phyloP scores from a whole-genome alignment of 1,284 basidiomycete species.

The Ceraceosorus guamensis region DNA sequence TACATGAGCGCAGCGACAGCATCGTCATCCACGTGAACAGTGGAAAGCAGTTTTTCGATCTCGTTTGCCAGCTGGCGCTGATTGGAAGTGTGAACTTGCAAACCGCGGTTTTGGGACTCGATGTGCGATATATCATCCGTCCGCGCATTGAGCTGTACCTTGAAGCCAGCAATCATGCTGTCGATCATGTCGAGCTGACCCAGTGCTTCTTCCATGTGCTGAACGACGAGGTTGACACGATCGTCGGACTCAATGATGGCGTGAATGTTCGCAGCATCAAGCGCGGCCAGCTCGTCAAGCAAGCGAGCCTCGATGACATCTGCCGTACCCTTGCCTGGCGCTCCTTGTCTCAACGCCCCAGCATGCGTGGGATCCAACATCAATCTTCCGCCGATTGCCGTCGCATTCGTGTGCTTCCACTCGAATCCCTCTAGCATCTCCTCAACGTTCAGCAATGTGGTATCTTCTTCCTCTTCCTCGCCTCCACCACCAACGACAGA shows the following conservation, averaged over 20 bases:
- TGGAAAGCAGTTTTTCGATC: constrained; percentile 60
- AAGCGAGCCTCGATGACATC: constrained; percentile 45
- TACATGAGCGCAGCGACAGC: constrained; percentile 71
- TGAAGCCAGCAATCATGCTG: constrained; percentile 39
- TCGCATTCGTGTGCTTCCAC: constrained; percentile 55
- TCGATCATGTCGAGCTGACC: constrained; percentile 73
- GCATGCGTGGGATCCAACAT: neutral
- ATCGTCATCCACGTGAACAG: constrained; percentile 77
- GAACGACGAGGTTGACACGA: constrained; percentile 75
- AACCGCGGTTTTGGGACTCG: constrained; percentile 88
- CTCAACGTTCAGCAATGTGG: constrained; percentile 57
- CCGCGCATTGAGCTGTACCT: constrained; percentile 39
- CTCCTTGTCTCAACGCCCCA: constrained; percentile 7
- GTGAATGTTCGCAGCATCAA: constrained; percentile 72
- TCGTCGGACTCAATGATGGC: constrained; percentile 87
- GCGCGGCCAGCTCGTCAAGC: constrained; percentile 41
- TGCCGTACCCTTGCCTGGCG: constrained; percentile 32
- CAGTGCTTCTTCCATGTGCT: constrained; percentile 78
- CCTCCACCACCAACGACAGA: constrained; percentile 2
- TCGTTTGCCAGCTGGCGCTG: constrained; percentile 59
- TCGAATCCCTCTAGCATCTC: constrained; percentile 98
- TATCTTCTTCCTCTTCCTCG: constrained; percentile 36
- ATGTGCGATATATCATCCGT: constrained; percentile 83
- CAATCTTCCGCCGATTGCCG: neutral
- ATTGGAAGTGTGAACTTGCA: constrained; percentile 96